phyloP scores from a whole-genome alignment of 306 rosid species.

The Trifolium subterraneum region DNA sequence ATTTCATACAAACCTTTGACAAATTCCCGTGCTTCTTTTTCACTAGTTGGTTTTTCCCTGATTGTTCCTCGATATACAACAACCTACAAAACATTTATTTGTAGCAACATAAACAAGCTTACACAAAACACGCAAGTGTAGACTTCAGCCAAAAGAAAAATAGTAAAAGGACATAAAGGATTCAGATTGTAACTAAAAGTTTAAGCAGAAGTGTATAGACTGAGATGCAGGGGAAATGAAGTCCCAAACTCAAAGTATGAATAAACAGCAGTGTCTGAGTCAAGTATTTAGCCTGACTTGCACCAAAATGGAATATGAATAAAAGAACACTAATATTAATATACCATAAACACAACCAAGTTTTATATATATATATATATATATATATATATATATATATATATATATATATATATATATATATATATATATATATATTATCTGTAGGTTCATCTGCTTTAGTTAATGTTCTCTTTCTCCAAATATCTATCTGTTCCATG shows the following conservation, averaged over 20 bases:
- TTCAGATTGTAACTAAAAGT: neutral
- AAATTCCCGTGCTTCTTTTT: constrained; percentile 84
- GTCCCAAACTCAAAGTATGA: too few species aligned
- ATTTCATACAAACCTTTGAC: constrained; percentile 66
- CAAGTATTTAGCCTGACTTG: neutral
- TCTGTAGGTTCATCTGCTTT: neutral
- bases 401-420: too few species aligned
- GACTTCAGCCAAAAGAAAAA: constrained; percentile 32
- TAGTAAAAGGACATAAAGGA: constrained; percentile 27
- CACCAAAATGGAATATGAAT: neutral
- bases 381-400: too few species aligned
- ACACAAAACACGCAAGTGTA: constrained; percentile 3
- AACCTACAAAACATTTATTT: constrained; percentile 64
- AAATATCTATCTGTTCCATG: neutral
- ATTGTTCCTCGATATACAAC: constrained; percentile 80
- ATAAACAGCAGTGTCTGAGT: neutral
- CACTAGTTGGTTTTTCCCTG: constrained; percentile 84
- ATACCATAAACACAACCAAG: neutral
- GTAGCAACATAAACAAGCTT: constrained; percentile 38
- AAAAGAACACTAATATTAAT: neutral
- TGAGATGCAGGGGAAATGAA: neutral
- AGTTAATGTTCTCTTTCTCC: too few species aligned
- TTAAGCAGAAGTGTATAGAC: constrained; percentile 5
- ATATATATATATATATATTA: too few species aligned
- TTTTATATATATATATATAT: too few species aligned